Evolutionary conservation across 2,329 filamentous ascomycete species (phyloP).

Genomic region (Canariomyces notabilis): DNA sequence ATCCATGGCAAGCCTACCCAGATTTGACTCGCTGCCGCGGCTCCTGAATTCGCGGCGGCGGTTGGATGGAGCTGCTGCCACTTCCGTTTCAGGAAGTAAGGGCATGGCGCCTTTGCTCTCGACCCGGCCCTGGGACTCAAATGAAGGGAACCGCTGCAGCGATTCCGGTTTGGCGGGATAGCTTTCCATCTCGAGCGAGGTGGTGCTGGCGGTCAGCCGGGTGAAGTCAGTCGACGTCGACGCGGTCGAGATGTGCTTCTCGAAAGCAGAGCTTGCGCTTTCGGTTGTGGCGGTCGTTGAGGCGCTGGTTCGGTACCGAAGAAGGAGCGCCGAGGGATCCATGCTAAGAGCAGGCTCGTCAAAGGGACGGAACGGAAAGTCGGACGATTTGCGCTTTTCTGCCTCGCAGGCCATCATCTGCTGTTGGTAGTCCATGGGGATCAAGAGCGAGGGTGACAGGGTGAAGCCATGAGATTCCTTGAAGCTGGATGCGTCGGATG

Average conservation of each 20-base stretch:
- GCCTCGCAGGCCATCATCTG: slow-evolving; percentile 44
- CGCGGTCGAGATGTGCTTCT: slow-evolving; percentile 49
- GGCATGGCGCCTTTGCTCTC: slow-evolving; percentile 23
- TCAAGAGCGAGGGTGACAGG: slow-evolving; percentile 57
- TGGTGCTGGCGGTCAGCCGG: slow-evolving; percentile 49
- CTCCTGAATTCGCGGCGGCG: slow-evolving; percentile 23
- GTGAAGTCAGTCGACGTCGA: slow-evolving; percentile 52
- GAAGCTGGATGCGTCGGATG: slow-evolving; percentile 50
- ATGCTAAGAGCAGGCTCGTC: slow-evolving; percentile 34
- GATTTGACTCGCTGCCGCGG: slow-evolving; percentile 29
- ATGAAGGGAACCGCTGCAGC: slow-evolving; percentile 20
- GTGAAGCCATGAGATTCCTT: slow-evolving; percentile 56
- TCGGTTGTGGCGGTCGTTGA: slow-evolving; percentile 50
- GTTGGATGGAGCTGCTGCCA: slow-evolving; percentile 24
- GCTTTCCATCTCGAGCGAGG: slow-evolving; percentile 36
- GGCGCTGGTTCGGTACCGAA: slow-evolving; percentile 46
- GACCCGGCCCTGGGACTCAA: slow-evolving; percentile 22
- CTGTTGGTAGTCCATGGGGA: slow-evolving; percentile 54
- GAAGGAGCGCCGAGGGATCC: slow-evolving; percentile 30
- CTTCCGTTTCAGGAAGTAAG: slow-evolving; percentile 28
- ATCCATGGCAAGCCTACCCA: slow-evolving; percentile 18
- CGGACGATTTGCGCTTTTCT: slow-evolving; percentile 29
- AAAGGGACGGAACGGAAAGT: slow-evolving; percentile 32
- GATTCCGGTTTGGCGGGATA: slow-evolving; percentile 21
- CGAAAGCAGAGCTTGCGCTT: slow-evolving; percentile 43